Percentiles rank a stretch among this genome's conserved stretches.
phyloP scores from a whole-genome alignment of 441 rosid genomes.

The Pelargonium fulgidum region DNA sequence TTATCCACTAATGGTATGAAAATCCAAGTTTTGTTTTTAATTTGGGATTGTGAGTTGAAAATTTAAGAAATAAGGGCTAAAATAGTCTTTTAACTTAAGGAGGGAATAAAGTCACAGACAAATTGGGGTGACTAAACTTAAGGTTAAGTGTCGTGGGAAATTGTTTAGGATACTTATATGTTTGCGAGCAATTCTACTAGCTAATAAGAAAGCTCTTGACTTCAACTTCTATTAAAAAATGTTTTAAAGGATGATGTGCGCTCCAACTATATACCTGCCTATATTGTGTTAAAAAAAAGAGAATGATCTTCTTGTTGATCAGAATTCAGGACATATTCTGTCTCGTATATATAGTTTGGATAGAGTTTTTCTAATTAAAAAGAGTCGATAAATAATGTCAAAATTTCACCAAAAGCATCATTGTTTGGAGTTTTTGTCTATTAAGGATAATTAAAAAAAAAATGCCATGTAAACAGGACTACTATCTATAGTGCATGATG shows the following conservation, averaged over 20 bases:
- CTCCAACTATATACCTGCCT: neutral
- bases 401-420: neutral
- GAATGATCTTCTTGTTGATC: neutral
- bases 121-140: too few relatives aligned
- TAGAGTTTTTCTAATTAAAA: neutral
- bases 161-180: too few relatives aligned
- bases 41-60: too few relatives aligned
- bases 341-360: neutral
- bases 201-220: too few relatives aligned
- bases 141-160: too few relatives aligned
- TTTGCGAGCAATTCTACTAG: too few relatives aligned
- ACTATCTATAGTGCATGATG: neutral
- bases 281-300: neutral
- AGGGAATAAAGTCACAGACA: too few relatives aligned
- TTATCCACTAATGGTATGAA: too few relatives aligned
- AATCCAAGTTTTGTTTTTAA: too few relatives aligned
- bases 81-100: too few relatives aligned
- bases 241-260: neutral
- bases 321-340: neutral
- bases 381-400: neutral
- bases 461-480: neutral
- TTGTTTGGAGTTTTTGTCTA: neutral
- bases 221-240: neutral
- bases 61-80: too few relatives aligned
- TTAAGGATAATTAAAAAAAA: neutral